phyloP scores from a whole-genome alignment of 2,329 filamentous ascomycete species.

The Piedraia hortae region DNA sequence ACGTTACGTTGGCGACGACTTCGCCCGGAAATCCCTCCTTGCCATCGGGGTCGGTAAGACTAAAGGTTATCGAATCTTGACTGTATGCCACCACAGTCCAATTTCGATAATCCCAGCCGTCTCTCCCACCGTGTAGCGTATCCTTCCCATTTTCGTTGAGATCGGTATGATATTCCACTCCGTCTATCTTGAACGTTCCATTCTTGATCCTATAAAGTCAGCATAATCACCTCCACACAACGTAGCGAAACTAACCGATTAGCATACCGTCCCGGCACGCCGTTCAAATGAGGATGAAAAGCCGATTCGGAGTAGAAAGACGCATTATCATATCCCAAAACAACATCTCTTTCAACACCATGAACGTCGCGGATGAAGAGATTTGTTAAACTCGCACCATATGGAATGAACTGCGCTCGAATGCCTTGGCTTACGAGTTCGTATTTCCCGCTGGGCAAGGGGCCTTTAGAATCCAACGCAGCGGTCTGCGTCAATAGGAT shows the following conservation, averaged over 20 bases:
- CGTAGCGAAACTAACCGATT: too few species aligned
- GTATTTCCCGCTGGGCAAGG: too few species aligned
- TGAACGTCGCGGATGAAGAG: conserved; percentile 9
- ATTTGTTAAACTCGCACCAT: conserved; percentile 9
- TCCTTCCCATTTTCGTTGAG: conserved; percentile 25
- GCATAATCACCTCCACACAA: too few species aligned
- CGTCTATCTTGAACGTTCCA: conserved; percentile 25
- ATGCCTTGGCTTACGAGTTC: conserved; percentile 8
- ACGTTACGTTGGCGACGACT: conserved; percentile 47
- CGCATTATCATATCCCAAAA: conserved; percentile 24
- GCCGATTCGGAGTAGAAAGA: too few species aligned
- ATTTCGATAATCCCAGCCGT: conserved; percentile 36
- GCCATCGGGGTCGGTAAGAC: conserved; percentile 38
- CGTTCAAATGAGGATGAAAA: conserved; percentile 41
- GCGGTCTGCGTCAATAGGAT: too few species aligned
- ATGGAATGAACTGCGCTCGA: conserved; percentile 10
- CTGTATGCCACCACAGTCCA: conserved; percentile 48
- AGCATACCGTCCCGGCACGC: conserved; percentile 27
- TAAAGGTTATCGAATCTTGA: conserved; percentile 42
- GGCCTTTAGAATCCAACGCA: too few species aligned
- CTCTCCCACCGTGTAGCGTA: conserved; percentile 25
- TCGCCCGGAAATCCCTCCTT: conserved; percentile 55
- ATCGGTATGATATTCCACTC: conserved; percentile 20
- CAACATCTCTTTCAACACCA: conserved; percentile 20
- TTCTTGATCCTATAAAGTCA: conserved; percentile 24